Evolutionary conservation across 2,329 filamentous ascomycete genomes (phyloP).

Genomic region (Mycosphaerella sp.): DNA sequence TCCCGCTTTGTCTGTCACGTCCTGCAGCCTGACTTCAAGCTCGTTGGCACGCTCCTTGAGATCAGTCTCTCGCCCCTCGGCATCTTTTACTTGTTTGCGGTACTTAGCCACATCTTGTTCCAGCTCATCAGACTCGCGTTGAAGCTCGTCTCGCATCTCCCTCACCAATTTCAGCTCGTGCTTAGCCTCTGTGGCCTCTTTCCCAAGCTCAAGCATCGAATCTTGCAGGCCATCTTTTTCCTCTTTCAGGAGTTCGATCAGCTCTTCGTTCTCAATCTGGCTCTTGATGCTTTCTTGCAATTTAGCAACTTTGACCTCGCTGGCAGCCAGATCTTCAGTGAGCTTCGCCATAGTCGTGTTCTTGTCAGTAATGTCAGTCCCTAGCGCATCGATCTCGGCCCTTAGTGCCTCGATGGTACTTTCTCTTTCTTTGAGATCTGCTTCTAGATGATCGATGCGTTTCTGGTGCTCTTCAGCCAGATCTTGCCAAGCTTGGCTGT

Average conservation of each 20-base stretch:
- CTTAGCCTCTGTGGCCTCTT: constrained; percentile 29
- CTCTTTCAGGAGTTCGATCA: constrained; percentile 23
- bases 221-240: constrained; percentile 25
- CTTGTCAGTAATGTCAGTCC: not conserved
- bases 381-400: constrained; percentile 46
- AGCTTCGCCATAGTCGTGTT: not conserved
- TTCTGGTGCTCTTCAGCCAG: constrained; percentile 55
- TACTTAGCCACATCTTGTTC: constrained; percentile 20
- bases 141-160: constrained; percentile 22
- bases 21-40: constrained; percentile 60
- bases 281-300: constrained; percentile 21
- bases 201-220: constrained; percentile 25
- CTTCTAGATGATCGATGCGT: constrained; percentile 51
- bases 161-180: constrained; percentile 28
- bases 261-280: constrained; percentile 24
- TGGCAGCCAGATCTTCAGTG: not conserved
- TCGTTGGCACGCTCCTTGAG: constrained; percentile 21
- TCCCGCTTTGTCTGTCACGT: constrained; percentile 33
- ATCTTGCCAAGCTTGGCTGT: constrained; percentile 2
- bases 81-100: constrained; percentile 25
- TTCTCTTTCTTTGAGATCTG: not conserved
- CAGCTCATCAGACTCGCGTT: constrained; percentile 25
- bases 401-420: not conserved
- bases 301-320: not conserved
- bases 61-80: constrained; percentile 23